Evolutionary conservation across 257 asterid genomes (phyloP).

Genomic region (Prunella vulgaris): DNA sequence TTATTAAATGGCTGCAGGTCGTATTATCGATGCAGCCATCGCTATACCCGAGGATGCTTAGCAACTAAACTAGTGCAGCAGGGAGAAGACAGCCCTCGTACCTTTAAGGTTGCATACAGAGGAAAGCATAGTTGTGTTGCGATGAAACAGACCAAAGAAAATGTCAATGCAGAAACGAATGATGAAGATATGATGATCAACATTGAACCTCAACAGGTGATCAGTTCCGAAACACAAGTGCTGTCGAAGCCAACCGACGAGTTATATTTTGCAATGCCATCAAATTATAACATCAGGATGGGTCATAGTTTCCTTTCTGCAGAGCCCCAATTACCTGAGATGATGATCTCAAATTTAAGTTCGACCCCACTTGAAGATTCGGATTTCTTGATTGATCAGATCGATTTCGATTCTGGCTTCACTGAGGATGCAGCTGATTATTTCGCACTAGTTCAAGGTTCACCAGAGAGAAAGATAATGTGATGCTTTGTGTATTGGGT

Average conservation of each 20-base stretch:
- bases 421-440: background rate
- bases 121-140: slow-evolving; percentile 48
- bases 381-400: slow-evolving; percentile 28
- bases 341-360: background rate
- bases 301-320: background rate
- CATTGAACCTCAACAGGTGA: background rate
- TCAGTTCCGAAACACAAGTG: slow-evolving; percentile 9
- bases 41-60: slow-evolving; percentile 45
- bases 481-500: background rate
- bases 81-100: slow-evolving; percentile 33
- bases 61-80: slow-evolving; percentile 67
- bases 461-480: background rate
- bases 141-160: background rate
- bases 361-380: no score
- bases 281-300: background rate
- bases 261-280: background rate
- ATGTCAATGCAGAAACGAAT: background rate
- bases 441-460: background rate
- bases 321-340: background rate
- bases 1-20: slow-evolving; percentile 26
- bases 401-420: slow-evolving; percentile 29
- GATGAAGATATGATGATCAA: background rate
- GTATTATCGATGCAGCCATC: slow-evolving; percentile 66
- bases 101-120: slow-evolving; percentile 37
- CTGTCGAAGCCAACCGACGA: background rate